Base-by-base conservation (phyloP, 2,329 filamentous ascomycete species). In the Pseudopyrenochaeta lycopersici region DNA sequence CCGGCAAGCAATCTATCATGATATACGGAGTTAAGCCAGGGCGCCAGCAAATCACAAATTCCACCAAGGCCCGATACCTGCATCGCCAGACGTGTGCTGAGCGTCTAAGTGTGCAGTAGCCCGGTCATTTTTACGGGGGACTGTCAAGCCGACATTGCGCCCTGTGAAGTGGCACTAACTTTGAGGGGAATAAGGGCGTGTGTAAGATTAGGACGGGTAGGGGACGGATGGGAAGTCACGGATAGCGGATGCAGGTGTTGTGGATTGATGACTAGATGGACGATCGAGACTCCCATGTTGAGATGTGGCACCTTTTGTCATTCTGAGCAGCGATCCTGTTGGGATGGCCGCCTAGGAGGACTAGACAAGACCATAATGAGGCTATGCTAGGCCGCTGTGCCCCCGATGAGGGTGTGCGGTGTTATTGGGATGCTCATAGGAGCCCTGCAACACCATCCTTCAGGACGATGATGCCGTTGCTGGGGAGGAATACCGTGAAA, bases 261-360 rank as follows among this genome's bases (percentile, higher is more conserved):
- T 46, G 53, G 56, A 56, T 62, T 64, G 49, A 63, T 64, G 60
- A 63, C 54, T 49, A 50, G 49, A 62, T 49, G 63, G 57, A 62
- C 62, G 64, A 69, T 68, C 64, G 60, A 67, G 63, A 63, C 61
- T 61, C 54, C 48, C 56, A 56, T 60, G 60, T 50, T 48, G 36
- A 44, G 48, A 43, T 46, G 41, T 45, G 39, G 30, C 38, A 33
- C 49, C 40, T 54, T 57, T 40, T 49, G 23, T 47, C 39, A 50
- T 50, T 38, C 40, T 42, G 11, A 12, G 9, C 5, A 18, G 31
- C 21, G 10, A 38, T 43, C 33, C 32, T 38, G 55, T 63, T 58
- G 56, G 46, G 50, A 39, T 20, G 50, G 42, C 49, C 40, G 46
- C 45, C 49, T 38, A 54, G 42, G 38, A 45, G 21, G 46, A 41